Base-by-base conservation (phyloP, 75 land plant genomes). In the Isoetes taiwanensis region DNA sequence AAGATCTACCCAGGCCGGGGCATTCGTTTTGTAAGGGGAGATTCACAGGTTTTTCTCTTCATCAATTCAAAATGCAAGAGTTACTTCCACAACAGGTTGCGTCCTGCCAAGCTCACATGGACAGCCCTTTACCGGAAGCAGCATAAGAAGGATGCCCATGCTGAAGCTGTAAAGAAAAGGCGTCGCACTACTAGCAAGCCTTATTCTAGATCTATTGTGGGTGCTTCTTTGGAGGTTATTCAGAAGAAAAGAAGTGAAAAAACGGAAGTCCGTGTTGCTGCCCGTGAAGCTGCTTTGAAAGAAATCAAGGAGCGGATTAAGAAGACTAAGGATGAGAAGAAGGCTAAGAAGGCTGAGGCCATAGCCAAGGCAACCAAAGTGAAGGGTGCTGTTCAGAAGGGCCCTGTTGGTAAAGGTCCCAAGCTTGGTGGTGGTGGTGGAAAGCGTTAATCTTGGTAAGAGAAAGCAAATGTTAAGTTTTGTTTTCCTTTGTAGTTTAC, bases 1-100 rank as follows among this genome's bases (percentile, higher is more conserved):
- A 46, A 46, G 50, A 46, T 46, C 50, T 46, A 46, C 19, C 50
- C 50, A 23, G 50, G 50, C 5, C 50, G 50, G 25, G 50, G 50
- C n/a, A 46, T 46, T 46, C 50, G 50, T 4, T 46, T 46, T 23
- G 50, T 46, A 23, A 16, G 50, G 4, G 16, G 12, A 19, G 50
- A 46, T 19, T 6, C n/a, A 4, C 50, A 46, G 50, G 50, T 46
- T 19, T 46, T 46, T 23, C 19, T 46, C n/a, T 46, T 46, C 50
- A 23, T 46, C 12, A 46, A 46, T n/a, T 46, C 50, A 8, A 46
- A 46, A n/a, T 46, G 50, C 50, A 46, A 46, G 50, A 16, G 50
- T 4, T 46, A 46, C 50, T 46, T 46, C 50, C 50, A 46, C 50
- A 46, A 46, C 19, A 16, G 50, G 50, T 23, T 46, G 25, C 16